Conservation (phyloP, 2,329 filamentous ascomycete genomes). For the Diaporthe batatas region DNA sequence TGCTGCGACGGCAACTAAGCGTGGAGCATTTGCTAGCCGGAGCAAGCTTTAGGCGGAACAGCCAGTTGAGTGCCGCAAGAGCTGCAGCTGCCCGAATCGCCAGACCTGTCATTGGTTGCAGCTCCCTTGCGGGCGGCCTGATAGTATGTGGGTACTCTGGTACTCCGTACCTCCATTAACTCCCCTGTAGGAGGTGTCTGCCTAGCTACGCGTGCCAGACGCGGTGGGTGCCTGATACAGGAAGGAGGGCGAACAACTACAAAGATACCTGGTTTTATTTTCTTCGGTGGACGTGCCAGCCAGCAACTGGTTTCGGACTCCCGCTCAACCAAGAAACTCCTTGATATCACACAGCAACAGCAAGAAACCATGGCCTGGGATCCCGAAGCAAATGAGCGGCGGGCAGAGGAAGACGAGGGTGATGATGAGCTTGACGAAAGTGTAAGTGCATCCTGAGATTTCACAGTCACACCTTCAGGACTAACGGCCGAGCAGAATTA, state of each 20-base stretch:
- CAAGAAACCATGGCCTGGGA: constrained; percentile 52
- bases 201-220: constrained; percentile 40
- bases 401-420: constrained; percentile 75
- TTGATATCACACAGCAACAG: neutral
- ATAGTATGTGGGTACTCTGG: neutral
- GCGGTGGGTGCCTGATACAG: constrained; percentile 38
- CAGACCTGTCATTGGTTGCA: constrained; percentile 10
- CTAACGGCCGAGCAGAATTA: constrained; percentile 72
- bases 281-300: neutral
- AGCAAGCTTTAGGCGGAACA: too few species aligned
- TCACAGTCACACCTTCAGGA: neutral
- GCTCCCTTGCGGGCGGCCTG: neutral
- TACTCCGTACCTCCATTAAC: constrained; percentile 2
- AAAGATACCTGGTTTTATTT: neutral
- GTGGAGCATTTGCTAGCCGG: neutral
- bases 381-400: constrained; percentile 61
- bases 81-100: constrained; percentile 22
- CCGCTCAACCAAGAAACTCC: neutral
- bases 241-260: neutral
- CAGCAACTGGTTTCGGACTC: too few species aligned
- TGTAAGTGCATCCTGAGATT: constrained; percentile 40
- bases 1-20: neutral
- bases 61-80: neutral
- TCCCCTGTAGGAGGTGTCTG: constrained; percentile 28
- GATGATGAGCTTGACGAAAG: constrained; percentile 66